Conservation (phyloP, 2,329 filamentous ascomycete genomes). For the Cladophialophora yegresii region DNA sequence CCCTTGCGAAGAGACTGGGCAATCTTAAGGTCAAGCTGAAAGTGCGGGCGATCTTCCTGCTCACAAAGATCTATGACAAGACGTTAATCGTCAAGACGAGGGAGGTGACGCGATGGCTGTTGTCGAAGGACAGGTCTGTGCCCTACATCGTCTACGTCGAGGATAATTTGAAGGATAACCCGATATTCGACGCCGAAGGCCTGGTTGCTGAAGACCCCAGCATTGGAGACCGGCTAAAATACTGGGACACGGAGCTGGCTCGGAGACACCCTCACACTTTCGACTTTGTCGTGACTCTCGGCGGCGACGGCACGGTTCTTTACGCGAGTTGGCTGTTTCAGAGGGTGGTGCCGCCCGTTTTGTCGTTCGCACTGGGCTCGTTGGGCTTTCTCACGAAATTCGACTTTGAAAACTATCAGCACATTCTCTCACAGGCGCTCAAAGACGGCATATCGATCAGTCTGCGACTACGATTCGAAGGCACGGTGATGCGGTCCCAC, state of each 20-base stretch:
- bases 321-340: slow-evolving; percentile 98
- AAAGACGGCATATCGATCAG: slow-evolving; percentile 84
- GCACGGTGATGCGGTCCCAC: slow-evolving; percentile 82
- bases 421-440: slow-evolving; percentile 71
- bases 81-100: slow-evolving; percentile 75
- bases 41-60: slow-evolving; percentile 78
- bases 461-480: slow-evolving; percentile 84
- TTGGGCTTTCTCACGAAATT: slow-evolving; percentile 96
- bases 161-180: slow-evolving; percentile 69
- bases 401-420: slow-evolving; percentile 74
- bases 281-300: slow-evolving; percentile 88
- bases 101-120: slow-evolving; percentile 76
- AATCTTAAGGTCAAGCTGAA: slow-evolving; percentile 80
- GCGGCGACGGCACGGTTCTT: slow-evolving; percentile 91
- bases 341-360: slow-evolving; percentile 85
- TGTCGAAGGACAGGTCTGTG: slow-evolving; percentile 67
- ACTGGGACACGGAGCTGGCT: slow-evolving; percentile 82
- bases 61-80: slow-evolving; percentile 90
- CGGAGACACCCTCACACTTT: slow-evolving; percentile 78
- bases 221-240: slow-evolving; percentile 65
- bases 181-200: slow-evolving; percentile 71
- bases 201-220: slow-evolving; percentile 64
- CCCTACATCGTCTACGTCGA: slow-evolving; percentile 80
- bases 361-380: slow-evolving; percentile 91
- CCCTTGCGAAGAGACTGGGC: slow-evolving; percentile 81